A percentile compares a stretch with the other conserved stretches of the same genome.
phyloP scores from a whole-genome alignment of 805 yeast genomes.

The Saccharomycopsis microspora region DNA sequence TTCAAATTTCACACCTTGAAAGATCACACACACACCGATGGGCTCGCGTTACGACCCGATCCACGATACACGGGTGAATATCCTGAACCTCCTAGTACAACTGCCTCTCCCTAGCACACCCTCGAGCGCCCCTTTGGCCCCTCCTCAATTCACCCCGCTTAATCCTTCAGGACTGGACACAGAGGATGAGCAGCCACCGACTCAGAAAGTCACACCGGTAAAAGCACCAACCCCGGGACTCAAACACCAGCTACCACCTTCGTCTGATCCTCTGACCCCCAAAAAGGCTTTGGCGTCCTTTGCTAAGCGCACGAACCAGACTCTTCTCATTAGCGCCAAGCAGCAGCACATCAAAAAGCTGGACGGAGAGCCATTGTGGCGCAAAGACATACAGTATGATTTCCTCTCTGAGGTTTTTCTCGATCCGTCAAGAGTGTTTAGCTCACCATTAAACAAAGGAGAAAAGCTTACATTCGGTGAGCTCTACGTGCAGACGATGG shows the following conservation, averaged over 20 bases:
- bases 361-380: constrained; percentile 89
- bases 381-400: constrained; percentile 78
- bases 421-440: constrained; percentile 55
- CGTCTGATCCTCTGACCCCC: no score
- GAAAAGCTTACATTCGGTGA: constrained; percentile 68
- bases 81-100: constrained; percentile 5
- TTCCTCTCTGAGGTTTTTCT: constrained; percentile 55
- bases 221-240: no score
- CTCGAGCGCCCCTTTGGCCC: not conserved
- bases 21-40: constrained; percentile 3
- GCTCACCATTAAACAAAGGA: constrained; percentile 41
- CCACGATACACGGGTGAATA: constrained; percentile 12
- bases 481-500: constrained; percentile 68
- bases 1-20: no score
- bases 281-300: no score
- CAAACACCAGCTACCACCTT: no score
- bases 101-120: not conserved
- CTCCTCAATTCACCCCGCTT: not conserved
- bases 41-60: constrained; percentile 15
- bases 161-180: not conserved
- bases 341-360: constrained; percentile 66
- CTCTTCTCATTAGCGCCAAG: constrained; percentile 19
- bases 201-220: not conserved
- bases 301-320: constrained; percentile 13
- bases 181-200: not conserved